Conservation (phyloP, 2,329 filamentous ascomycete species). For the Fusarium heterosporum region DNA sequence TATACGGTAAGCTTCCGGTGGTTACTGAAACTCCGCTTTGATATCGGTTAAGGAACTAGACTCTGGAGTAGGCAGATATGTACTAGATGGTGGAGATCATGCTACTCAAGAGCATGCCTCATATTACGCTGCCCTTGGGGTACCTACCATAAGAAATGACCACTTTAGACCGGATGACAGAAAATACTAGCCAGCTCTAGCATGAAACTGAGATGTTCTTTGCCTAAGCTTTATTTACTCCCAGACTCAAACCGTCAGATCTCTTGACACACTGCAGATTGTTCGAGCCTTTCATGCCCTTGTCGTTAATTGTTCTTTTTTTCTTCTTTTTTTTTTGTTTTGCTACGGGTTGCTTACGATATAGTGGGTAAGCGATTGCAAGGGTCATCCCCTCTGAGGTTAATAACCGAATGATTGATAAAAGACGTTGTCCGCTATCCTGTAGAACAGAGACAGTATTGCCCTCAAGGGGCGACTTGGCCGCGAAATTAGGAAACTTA, state of each 20-base stretch:
- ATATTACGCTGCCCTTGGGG: background rate
- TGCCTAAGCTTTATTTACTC: no score
- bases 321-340: background rate
- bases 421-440: background rate
- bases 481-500: background rate
- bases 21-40: background rate
- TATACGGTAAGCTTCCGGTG: background rate
- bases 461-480: background rate
- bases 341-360: background rate
- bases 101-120: background rate
- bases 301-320: background rate
- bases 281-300: background rate
- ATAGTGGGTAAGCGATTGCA: background rate
- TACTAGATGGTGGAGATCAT: background rate
- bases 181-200: no score
- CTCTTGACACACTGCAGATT: background rate
- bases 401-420: constrained; percentile 11
- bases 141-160: no score
- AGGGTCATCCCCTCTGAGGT: background rate
- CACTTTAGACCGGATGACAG: no score
- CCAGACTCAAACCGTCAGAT: no score
- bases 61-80: no score
- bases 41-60: background rate
- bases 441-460: constrained; percentile 3
- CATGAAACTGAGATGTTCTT: no score